Evolutionary conservation across 176 grass and related monocot species (phyloP), one percentile per base, ranked within the genome.

Genomic region (maize (Zea mays)): DNA sequence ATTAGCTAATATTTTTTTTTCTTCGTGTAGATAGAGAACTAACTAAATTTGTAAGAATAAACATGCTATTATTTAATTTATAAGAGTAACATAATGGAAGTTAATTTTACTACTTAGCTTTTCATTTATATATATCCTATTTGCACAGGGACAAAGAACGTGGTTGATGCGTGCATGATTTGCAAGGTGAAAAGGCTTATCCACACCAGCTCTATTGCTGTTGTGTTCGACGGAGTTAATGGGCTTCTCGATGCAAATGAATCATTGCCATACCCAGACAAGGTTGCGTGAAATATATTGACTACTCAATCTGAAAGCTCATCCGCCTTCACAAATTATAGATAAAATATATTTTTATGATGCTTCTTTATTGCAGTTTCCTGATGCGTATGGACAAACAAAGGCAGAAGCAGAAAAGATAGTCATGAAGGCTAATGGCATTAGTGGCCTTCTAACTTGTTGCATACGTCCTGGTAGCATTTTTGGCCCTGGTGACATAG

Each of bases 361-460:
- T 10, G 17, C 16, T 16, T 39, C 37, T 67, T 63, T 66, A 49
- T 57, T 11, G 40, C 34, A 96, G 93, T 96, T 96, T 79, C 86
- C 89, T 58, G 90, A 97, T 65, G 85, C 90, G 34, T 97, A 97
- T 76, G 85, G 90, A 35, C 59, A 90, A 83, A 90, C 79, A 8
- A 96, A 97, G 74, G 87, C 90, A 82, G 85, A 92, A 79, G 90
- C 89, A 69, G 93, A 92, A 72, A 92, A 97, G 19, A 3, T 92
- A 34, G 90, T 92, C 37, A 61, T 79, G 34, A 78, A 86, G 62
- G 87, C 87, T 46, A 90, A 97, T 59, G 85, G 44, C 5, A 81
- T 7, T 40, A 64, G 76, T 71, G 82, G 10, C 4, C 87, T 97
- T 71, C 63, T 86, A 21, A 97, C 93, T 50, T 97, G 87, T 82